phyloP scores from a whole-genome alignment of 805 yeast species.

The Candida sithepensis region DNA sequence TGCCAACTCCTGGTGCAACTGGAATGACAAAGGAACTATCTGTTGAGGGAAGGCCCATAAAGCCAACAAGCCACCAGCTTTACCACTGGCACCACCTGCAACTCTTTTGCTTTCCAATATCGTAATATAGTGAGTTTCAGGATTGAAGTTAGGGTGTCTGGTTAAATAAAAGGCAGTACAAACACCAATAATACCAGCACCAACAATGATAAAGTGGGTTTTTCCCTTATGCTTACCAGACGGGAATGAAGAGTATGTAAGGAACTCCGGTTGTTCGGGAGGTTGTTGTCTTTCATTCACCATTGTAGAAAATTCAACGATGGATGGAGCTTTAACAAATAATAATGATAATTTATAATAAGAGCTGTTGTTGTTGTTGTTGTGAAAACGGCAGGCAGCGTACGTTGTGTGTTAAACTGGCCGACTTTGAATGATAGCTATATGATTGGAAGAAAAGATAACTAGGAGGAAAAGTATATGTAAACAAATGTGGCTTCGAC shows the following conservation, averaged over 20 bases:
- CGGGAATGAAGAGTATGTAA: constrained; percentile 36
- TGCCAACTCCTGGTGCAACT: constrained; percentile 78
- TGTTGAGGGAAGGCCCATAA: constrained; percentile 97
- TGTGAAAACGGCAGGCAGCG: no score
- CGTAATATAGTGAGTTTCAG: constrained; percentile 73
- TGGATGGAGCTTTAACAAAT: no score
- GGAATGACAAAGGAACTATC: constrained; percentile 83
- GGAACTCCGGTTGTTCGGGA: constrained; percentile 25
- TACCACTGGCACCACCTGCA: constrained; percentile 97
- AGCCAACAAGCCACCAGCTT: constrained; percentile 94
- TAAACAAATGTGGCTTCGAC: no score
- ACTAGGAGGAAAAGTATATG: no score
- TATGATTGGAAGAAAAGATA: no score
- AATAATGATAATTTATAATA: no score
- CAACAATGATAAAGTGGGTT: constrained; percentile 78
- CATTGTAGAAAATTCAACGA: background rate
- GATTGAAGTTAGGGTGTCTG: constrained; percentile 75
- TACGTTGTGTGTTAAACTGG: no score
- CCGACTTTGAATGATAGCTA: no score
- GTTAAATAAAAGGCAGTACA: constrained; percentile 90
- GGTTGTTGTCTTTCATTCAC: constrained; percentile 6
- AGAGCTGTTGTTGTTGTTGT: no score
- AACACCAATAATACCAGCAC: constrained; percentile 96
- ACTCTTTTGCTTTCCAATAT: constrained; percentile 85
- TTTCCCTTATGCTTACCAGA: constrained; percentile 55